These are phyloP conservation scores for Cydonia oblonga DNA, from an alignment of 331 rosid species.

Conservation along the genomic window DNA sequence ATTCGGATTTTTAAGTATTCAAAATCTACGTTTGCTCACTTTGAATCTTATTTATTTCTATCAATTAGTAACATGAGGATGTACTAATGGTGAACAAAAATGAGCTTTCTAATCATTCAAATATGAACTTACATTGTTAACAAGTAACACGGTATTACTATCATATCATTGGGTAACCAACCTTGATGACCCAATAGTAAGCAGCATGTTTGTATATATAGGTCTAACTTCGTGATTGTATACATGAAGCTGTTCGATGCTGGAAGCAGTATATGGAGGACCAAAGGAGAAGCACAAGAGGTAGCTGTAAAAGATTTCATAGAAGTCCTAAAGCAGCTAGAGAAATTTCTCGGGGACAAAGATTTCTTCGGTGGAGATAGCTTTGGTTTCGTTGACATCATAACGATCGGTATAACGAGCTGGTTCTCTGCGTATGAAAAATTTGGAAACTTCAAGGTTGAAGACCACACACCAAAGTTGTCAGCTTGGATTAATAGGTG, in stretches of 20 bases:
- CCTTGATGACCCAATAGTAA: background rate
- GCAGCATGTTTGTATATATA: background rate
- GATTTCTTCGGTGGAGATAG: slow-evolving; percentile 43
- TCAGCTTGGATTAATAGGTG: slow-evolving; percentile 56
- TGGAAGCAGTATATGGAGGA: slow-evolving; percentile 35
- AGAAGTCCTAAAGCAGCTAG: slow-evolving; percentile 43
- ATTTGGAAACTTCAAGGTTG: slow-evolving; percentile 44
- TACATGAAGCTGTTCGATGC: slow-evolving; percentile 33
- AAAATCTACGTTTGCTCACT: background rate
- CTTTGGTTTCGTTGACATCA: slow-evolving; percentile 54
- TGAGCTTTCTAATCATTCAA: background rate
- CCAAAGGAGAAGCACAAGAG: slow-evolving; percentile 52
- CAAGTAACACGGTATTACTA: background rate
- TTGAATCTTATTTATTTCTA: background rate
- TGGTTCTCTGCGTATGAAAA: slow-evolving; percentile 62
- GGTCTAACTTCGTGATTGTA: background rate
- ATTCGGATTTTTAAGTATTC: no score
- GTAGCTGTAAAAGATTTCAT: slow-evolving; percentile 41
- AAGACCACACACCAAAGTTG: slow-evolving; percentile 44
- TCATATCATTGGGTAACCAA: background rate
- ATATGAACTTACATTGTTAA: background rate
- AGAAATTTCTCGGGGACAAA: slow-evolving; percentile 49
- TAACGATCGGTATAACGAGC: slow-evolving; percentile 33
- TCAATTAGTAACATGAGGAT: background rate
- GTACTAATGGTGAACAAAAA: background rate